These are phyloP conservation scores for Sordariomycetes sp. DNA, from an alignment of 2,329 filamentous ascomycete species.

Conservation along the genomic window DNA sequence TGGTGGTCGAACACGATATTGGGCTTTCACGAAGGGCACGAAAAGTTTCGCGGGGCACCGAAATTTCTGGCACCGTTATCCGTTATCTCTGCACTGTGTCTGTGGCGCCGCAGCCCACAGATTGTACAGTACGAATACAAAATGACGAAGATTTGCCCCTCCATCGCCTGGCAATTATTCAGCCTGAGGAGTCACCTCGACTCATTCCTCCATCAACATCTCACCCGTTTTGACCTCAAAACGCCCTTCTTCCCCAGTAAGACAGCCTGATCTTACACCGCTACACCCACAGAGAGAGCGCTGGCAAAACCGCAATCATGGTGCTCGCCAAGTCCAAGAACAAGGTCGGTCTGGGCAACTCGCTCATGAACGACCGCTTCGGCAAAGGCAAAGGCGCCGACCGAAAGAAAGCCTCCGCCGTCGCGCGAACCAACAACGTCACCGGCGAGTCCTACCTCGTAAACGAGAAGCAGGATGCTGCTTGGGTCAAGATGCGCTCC, in stretches of 20 bases:
- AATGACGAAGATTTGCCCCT: slow-evolving; percentile 6
- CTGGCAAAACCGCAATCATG: slow-evolving; percentile 29
- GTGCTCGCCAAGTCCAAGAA: slow-evolving; percentile 84
- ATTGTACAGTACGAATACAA: slow-evolving; percentile 1
- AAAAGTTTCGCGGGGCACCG: slow-evolving; percentile 7
- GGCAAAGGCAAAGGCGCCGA: slow-evolving; percentile 83
- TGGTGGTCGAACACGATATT: not conserved
- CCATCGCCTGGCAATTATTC: slow-evolving; percentile 3
- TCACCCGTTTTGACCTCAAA: not conserved
- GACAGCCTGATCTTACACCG: not conserved
- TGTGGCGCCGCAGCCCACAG: not conserved
- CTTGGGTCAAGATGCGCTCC: slow-evolving; percentile 99
- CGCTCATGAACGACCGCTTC: slow-evolving; percentile 98
- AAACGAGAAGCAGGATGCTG: slow-evolving; percentile 80
- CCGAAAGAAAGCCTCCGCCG: slow-evolving; percentile 58
- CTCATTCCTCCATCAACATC: not conserved
- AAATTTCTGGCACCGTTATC: slow-evolving; percentile 9
- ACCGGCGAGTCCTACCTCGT: slow-evolving; percentile 89
- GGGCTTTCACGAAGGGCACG: slow-evolving; percentile 1
- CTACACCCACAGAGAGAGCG: not conserved
- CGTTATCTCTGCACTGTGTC: slow-evolving; percentile 4
- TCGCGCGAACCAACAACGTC: slow-evolving; percentile 63
- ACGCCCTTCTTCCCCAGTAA: not conserved
- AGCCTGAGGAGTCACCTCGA: not conserved
- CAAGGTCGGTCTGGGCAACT: slow-evolving; percentile 87